Percentiles rank a stretch among this genome's conserved stretches.
Conservation (phyloP, 495 filamentous ascomycete species). For the Apodospora peruviana region DNA sequence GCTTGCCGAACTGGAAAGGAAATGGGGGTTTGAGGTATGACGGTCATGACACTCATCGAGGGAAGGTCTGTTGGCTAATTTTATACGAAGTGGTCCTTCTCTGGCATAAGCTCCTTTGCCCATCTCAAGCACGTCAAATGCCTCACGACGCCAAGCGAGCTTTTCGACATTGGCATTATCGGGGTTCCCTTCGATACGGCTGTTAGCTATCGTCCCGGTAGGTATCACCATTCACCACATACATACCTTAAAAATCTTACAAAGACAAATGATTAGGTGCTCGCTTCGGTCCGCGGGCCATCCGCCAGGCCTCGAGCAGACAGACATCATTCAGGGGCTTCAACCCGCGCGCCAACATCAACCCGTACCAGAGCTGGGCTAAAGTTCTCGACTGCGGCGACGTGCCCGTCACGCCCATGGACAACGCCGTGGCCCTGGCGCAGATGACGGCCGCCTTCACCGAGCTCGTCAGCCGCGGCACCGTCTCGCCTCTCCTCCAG, state of each 20-base stretch:
- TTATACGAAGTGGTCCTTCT: slow-evolving; percentile 59
- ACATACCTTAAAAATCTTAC: too few relatives aligned
- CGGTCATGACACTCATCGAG: neutral
- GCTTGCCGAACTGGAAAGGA: slow-evolving; percentile 44
- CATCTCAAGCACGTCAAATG: slow-evolving; percentile 72
- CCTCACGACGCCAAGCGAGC: slow-evolving; percentile 57
- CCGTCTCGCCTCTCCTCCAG: slow-evolving; percentile 17
- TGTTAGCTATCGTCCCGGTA: slow-evolving; percentile 71
- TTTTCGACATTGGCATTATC: slow-evolving; percentile 75
- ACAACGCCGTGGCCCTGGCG: slow-evolving; percentile 66
- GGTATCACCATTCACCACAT: too few relatives aligned
- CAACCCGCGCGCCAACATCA: slow-evolving; percentile 71
- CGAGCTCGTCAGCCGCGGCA: slow-evolving; percentile 34
- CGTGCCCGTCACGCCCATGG: slow-evolving; percentile 73
- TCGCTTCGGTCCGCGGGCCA: slow-evolving; percentile 76
- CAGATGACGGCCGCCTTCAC: slow-evolving; percentile 75
- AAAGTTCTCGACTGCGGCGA: slow-evolving; percentile 76
- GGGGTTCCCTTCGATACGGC: slow-evolving; percentile 84
- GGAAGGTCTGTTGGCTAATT: neutral
- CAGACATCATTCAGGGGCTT: slow-evolving; percentile 69
- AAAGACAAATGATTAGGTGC: too few relatives aligned
- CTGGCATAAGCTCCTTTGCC: slow-evolving; percentile 74
- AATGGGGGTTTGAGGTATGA: slow-evolving; percentile 51
- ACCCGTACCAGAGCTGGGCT: slow-evolving; percentile 71
- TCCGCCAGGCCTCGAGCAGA: slow-evolving; percentile 68